Percentiles rank a stretch among this genome's conserved stretches.
Evolutionary conservation across 768 basidiomycete genomes (phyloP).

Genomic region (Tylopilus vinaceipallidus): DNA sequence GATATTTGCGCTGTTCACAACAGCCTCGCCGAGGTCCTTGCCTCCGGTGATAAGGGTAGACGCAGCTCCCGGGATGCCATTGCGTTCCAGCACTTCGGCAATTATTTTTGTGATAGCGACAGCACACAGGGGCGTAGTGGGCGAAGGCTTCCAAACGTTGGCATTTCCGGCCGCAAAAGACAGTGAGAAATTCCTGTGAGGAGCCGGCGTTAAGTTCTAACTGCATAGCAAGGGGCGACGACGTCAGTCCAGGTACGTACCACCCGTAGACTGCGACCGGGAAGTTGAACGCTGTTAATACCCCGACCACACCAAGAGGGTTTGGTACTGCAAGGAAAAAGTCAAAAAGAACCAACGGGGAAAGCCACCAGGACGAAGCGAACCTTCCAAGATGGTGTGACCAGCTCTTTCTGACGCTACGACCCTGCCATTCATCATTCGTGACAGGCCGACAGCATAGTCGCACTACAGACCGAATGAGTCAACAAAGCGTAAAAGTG

Average conservation of each 20-base stretch:
- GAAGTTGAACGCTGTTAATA: slow-evolving; percentile 95
- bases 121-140: slow-evolving; percentile 84
- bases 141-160: slow-evolving; percentile 94
- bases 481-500: slow-evolving; percentile 4
- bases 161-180: slow-evolving; percentile 90
- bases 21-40: slow-evolving; percentile 72
- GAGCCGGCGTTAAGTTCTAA: slow-evolving; percentile 9
- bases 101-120: slow-evolving; percentile 89
- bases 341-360: slow-evolving; percentile 3
- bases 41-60: slow-evolving; percentile 83
- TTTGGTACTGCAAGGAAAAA: slow-evolving; percentile 67
- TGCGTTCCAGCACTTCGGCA: slow-evolving; percentile 73
- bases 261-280: slow-evolving; percentile 93
- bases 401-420: slow-evolving; percentile 88
- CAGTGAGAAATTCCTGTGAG: slow-evolving; percentile 79
- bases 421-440: slow-evolving; percentile 92
- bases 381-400: slow-evolving; percentile 88
- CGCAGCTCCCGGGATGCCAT: slow-evolving; percentile 81
- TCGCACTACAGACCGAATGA: slow-evolving; percentile 61
- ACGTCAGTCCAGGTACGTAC: slow-evolving; percentile 37
- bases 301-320: slow-evolving; percentile 72
- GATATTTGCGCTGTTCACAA: slow-evolving; percentile 72
- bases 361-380: not conserved
- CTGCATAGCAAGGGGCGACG: slow-evolving; percentile 1
- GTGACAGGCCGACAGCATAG: slow-evolving; percentile 88